Evolutionary conservation across 2,329 filamentous ascomycete species (phyloP), one percentile per base, ranked within the genome.

Genomic region (Chrysoporthe deuterocubensis): DNA sequence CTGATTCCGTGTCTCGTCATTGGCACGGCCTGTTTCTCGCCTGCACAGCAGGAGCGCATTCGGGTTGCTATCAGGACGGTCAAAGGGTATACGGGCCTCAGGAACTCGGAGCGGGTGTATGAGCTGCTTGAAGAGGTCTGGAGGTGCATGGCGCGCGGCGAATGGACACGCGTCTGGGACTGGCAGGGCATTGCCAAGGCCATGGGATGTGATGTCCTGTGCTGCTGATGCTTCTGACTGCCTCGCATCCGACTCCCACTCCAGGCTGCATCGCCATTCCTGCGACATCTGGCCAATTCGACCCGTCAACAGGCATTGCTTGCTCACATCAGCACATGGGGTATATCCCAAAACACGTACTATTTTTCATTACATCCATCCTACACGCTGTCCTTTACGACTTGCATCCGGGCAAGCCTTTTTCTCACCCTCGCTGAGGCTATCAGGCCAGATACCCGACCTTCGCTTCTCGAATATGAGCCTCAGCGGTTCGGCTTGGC

Each of bases 161-260:
- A 89, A 62, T 89, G 86, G 84, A 72, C 80, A 37, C 81, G 81
- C 21, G 86, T 85, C 8, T 90, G 88, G 88, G 88, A 90, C 74
- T 90, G 87, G 87, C 87, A 89, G 70, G 79, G 79, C 3, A 81
- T 89, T 40, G 87, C 87, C 1, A 77, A 80, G 64, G 73, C 78
- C 8, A 82, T 88, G 76, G 81, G 80, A 0, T 79, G 89, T 46
- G 84, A 89, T 75, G 89, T 89, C 71, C 78, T 87, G 2, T 87
- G 85, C 74, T 76, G 76, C 57, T 80, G 72, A 75, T 34, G 3
- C 18, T n/a, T 21, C 26, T 37, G 7, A 37, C 11, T 21, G 3
- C 42, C 16, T 11, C n/a, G 9, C 48, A 52, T 8, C 21, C 21
- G 21, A 26, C 37, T 40, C 37, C 37, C 6, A 9, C 37, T 40